phyloP scores from a whole-genome alignment of 148 eudicot species.

The Vaccinium darrowii region DNA sequence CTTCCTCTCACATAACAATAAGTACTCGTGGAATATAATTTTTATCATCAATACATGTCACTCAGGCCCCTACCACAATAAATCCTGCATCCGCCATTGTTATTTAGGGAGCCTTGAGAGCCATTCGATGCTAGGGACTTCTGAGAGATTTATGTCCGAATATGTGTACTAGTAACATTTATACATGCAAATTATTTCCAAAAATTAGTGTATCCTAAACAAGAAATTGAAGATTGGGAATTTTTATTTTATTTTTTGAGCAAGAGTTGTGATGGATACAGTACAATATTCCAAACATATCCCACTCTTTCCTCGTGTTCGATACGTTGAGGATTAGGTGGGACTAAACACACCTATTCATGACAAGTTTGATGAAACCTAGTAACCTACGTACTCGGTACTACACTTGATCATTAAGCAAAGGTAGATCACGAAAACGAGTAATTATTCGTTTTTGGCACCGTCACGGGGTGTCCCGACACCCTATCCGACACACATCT shows the following conservation, averaged over 20 bases:
- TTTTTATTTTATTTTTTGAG: too few relatives aligned
- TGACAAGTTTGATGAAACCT: slow-evolving; percentile 14
- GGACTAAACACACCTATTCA: neutral
- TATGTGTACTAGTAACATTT: neutral
- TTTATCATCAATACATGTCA: too few relatives aligned
- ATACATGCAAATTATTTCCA: neutral
- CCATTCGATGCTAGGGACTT: neutral
- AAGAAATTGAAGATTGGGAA: too few relatives aligned
- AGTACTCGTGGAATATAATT: too few relatives aligned
- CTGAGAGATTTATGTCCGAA: neutral
- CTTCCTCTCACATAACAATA: too few relatives aligned
- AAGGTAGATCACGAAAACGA: neutral
- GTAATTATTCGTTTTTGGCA: too few relatives aligned
- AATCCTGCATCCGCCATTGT: too few relatives aligned
- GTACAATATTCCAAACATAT: neutral
- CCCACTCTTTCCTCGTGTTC: neutral
- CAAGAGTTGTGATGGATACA: too few relatives aligned
- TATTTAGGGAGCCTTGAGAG: neutral
- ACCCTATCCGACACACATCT: too few relatives aligned
- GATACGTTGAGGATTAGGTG: neutral
- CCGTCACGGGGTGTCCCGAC: too few relatives aligned
- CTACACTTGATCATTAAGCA: slow-evolving; percentile 5
- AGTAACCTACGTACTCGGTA: slow-evolving; percentile 8
- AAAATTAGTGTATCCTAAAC: too few relatives aligned
- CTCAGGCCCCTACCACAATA: too few relatives aligned